Base-by-base conservation (phyloP, 2,329 filamentous ascomycete species). In the Ophiostoma pallidulum region DNA sequence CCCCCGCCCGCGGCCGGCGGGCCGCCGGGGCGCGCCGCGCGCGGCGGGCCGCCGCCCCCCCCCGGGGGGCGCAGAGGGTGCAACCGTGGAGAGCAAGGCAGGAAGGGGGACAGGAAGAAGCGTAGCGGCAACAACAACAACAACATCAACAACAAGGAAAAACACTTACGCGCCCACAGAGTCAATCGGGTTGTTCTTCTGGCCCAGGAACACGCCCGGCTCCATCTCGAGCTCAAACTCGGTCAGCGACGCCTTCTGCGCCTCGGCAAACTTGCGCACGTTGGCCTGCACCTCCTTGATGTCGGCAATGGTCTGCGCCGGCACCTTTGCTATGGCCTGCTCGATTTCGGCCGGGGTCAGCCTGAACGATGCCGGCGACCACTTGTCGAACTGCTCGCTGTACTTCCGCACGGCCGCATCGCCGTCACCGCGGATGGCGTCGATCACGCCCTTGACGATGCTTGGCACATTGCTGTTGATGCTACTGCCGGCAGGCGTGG, bases 381-480 rank as follows among this genome's bases (percentile, higher is more conserved):
- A 77, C 48, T 70, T 69, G 57, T 77, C 73, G 48, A 77, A 77
- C 51, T 73, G 71, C 45, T 73, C 66, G 1, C 68, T 72, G 56
- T 75, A 76, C 1, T 53, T 56, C 2, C 70, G 62, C 4, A 77
- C 71, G 0, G 73, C 72, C 1, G 55, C 51, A 49, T 77, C 73
- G 4, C 73, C 73, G 19, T 71, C 64, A 4, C 50, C 47, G 0
- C 68, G 63, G 49, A 77, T 70, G 28, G 68, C 63, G 22, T 68
- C 62, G 46, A 77, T 74, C 14, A 75, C 70, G 3, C 58, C 60
- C 35, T 65, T 66, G 12, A 75, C 72, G 36, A 75, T 71, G 18
- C 56, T 47, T 0, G 64, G 48, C 8, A 70, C 65, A 37, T 58
- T 41, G 38, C 9, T 26, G 4, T n/a, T 12, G 3, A 35, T 4